Evolutionary conservation across 768 basidiomycete genomes (phyloP).

Genomic region (Leccinum longicurvipes): DNA sequence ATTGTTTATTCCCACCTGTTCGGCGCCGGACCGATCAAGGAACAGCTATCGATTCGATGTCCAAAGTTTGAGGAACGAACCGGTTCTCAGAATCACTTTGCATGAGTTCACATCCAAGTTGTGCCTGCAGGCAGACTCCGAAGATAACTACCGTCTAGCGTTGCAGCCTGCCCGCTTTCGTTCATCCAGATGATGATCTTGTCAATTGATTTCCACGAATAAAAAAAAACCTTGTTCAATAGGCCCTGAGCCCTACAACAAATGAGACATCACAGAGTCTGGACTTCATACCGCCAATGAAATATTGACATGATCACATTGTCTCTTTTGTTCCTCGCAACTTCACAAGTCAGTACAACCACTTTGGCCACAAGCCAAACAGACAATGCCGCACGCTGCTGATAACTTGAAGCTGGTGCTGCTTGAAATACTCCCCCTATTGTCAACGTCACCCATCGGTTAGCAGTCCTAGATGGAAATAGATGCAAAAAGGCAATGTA

Average conservation of each 20-base stretch:
- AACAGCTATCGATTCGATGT: neutral
- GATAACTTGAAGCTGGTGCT: conserved; percentile 67
- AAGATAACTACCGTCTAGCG: conserved; percentile 22
- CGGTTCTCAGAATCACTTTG: neutral
- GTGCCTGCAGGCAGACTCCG: neutral
- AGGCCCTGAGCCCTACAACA: conserved; percentile 61
- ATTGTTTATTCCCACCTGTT: neutral
- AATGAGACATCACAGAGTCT: no score
- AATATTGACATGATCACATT: conserved; percentile 79
- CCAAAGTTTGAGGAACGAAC: neutral
- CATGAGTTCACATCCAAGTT: neutral
- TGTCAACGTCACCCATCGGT: conserved; percentile 58
- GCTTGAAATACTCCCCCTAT: conserved; percentile 75
- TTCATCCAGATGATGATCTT: conserved; percentile 64
- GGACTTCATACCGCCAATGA: conserved; percentile 67
- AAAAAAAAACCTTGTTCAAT: conserved; percentile 72
- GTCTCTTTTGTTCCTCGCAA: conserved; percentile 48
- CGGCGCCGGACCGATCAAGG: neutral
- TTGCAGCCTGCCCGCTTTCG: conserved; percentile 18
- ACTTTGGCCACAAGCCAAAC: conserved; percentile 1
- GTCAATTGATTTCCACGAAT: conserved; percentile 66
- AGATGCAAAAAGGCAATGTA: neutral
- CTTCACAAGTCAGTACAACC: conserved; percentile 13
- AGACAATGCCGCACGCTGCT: conserved; percentile 52
- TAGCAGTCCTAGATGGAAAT: conserved; percentile 52